These are phyloP conservation scores for Dictyostelium firmibasis DNA, from an alignment of 78 protist species.

Conservation along the genomic window DNA sequence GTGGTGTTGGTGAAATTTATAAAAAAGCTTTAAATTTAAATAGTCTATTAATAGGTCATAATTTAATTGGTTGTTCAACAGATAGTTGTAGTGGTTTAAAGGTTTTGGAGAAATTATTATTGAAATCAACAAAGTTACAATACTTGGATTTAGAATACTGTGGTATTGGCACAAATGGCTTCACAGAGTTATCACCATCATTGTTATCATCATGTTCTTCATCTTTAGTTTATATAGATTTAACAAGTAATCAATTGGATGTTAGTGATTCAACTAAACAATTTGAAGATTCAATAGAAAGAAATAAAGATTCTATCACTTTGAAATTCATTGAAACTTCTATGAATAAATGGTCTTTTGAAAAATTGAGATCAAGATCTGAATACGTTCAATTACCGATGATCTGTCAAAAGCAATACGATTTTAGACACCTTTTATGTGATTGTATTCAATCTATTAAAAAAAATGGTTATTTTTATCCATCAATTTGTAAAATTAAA, in stretches of 20 bases:
- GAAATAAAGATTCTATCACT: neutral
- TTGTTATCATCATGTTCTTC: neutral
- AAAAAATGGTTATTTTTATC: neutral
- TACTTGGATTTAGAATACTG: constrained; percentile 61
- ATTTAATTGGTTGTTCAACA: neutral
- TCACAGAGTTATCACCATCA: neutral
- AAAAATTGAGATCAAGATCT: neutral
- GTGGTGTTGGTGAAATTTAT: neutral
- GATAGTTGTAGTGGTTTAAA: neutral
- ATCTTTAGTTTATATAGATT: constrained; percentile 32
- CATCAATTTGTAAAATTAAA: neutral
- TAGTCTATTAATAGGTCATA: constrained; percentile 10
- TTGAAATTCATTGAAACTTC: neutral
- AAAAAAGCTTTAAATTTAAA: neutral
- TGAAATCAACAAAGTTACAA: neutral
- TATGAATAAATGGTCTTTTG: neutral
- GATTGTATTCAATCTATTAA: neutral
- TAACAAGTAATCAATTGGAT: constrained; percentile 11
- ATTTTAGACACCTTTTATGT: neutral
- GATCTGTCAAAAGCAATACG: neutral
- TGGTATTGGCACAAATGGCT: constrained; percentile 29
- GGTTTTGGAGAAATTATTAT: neutral
- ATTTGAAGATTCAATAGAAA: neutral
- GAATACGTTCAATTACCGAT: neutral
- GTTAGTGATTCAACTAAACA: neutral